Base-by-base conservation (phyloP, 495 filamentous ascomycete genomes). In the Corynascus novoguineensis region DNA sequence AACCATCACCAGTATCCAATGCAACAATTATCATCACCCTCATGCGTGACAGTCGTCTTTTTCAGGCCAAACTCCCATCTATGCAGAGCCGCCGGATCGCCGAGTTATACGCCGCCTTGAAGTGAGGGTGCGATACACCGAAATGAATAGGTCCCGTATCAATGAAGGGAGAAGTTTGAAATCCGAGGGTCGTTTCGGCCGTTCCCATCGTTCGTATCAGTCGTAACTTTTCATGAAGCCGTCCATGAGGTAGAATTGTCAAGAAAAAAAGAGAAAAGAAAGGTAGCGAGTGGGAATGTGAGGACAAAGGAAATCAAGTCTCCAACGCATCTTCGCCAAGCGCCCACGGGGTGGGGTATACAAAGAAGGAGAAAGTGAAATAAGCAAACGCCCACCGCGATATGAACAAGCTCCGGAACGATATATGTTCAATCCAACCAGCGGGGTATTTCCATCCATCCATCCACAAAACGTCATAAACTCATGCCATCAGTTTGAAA, bases 361-460 rank as follows among this genome's bases (percentile, higher is more conserved):
- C 24, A 41, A 50, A 50, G 45, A 52, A 31, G 6, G 51, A 40
- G 48, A 24, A 56, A 53, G 15, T 21, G 41, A 28, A 17, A 50
- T 17, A 45, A 51, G 28, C 47, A 54, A 37, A 55, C 27, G 53
- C 53, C 59, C 59, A 53, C 59, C 49, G 52, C 14, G 42, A 57
- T 37, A 53, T 61, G 59, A 61, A 61, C 58, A 56, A 37, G 24
- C 53, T 52, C 59, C 53, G 38, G 44, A 25, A 40, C 40, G 41
- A 57, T 50, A 60, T 53, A 60, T 57, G 59, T 57, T 57, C 53
- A 61, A 57, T 57, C 53, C 59, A 53, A 41, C 53, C 48, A 60
- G 49, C 34, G 48, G 59, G 59, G 53, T 57, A 57, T 57, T 29
- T 57, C 53, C 58, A 28, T 61, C 42, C 41, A 45, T 31, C 38